Conservation (phyloP, 2,329 filamentous ascomycete genomes). For the Zymoseptoria crescenta region DNA sequence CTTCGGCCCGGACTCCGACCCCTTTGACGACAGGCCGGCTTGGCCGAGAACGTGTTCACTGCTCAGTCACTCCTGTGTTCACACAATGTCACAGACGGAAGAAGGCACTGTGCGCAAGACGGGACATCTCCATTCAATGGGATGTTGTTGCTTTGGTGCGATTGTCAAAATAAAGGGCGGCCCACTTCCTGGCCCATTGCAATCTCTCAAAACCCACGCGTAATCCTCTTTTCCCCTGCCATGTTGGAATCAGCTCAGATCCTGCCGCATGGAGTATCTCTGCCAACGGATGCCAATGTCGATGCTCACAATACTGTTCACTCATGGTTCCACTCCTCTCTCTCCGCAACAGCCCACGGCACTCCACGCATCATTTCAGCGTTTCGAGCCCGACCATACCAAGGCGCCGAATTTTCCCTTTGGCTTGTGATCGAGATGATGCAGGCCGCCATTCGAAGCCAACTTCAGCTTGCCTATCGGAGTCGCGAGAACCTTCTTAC, state of each 20-base stretch:
- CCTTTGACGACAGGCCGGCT: neutral
- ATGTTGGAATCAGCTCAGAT: neutral
- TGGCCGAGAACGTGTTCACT: neutral
- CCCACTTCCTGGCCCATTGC: neutral
- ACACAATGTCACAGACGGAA: neutral
- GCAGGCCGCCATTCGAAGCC: slow-evolving; percentile 15
- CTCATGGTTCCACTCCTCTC: neutral
- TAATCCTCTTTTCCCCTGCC: neutral
- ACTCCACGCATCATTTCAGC: neutral
- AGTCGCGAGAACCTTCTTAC: slow-evolving; percentile 13
- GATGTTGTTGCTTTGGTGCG: neutral
- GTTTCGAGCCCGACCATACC: slow-evolving; percentile 5
- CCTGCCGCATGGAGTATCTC: neutral
- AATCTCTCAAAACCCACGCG: neutral
- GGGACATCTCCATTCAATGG: neutral
- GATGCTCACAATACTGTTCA: neutral
- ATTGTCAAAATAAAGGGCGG: neutral
- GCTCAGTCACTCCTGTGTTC: neutral
- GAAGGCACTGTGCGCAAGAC: neutral
- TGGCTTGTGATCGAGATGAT: slow-evolving; percentile 14
- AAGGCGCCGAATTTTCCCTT: slow-evolving; percentile 12
- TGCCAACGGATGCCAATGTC: neutral
- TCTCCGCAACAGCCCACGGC: neutral
- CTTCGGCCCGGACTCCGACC: neutral
- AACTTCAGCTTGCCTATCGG: slow-evolving; percentile 13